These are phyloP conservation scores for Globisporangium recalcitrans DNA, from an alignment of 352 stramenopile species.

Conservation along the genomic window DNA sequence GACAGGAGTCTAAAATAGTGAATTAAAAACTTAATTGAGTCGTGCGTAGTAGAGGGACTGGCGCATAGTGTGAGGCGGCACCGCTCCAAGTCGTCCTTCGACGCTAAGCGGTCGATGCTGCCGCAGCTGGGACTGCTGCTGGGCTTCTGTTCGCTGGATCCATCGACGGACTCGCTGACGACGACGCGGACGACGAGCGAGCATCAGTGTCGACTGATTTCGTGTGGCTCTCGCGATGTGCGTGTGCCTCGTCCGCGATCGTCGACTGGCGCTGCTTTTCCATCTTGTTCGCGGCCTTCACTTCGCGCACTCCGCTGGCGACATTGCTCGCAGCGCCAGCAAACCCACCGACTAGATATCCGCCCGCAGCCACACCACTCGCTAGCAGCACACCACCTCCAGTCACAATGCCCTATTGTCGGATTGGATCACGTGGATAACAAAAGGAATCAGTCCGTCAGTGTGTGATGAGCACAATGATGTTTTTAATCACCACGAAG, in stretches of 20 bases:
- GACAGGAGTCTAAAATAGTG: conserved; percentile 13
- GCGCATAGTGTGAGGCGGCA: not conserved
- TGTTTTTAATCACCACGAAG: not conserved
- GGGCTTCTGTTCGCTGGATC: not conserved
- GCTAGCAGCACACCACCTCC: conserved; percentile 69
- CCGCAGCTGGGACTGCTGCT: not conserved
- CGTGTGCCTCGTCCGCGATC: conserved; percentile 4
- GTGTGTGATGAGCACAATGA: not conserved
- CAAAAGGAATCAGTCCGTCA: not conserved
- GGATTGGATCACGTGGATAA: not conserved
- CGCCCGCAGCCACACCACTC: conserved; percentile 68
- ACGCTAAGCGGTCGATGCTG: conserved; percentile 8
- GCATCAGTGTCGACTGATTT: not conserved
- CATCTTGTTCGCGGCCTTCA: conserved; percentile 74
- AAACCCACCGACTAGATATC: conserved; percentile 78
- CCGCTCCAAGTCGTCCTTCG: not conserved
- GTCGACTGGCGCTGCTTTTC: conserved; percentile 46
- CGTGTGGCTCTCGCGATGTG: not conserved
- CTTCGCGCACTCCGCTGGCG: conserved; percentile 71
- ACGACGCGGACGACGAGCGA: conserved; percentile 3
- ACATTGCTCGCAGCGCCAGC: conserved; percentile 79
- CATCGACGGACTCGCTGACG: not conserved
- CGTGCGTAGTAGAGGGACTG: not conserved
- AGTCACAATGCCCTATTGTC: conserved; percentile 58
- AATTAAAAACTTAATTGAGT: conserved; percentile 8